phyloP scores from a whole-genome alignment of 305 asterid genomes.

The Fraxinus angustifolia region DNA sequence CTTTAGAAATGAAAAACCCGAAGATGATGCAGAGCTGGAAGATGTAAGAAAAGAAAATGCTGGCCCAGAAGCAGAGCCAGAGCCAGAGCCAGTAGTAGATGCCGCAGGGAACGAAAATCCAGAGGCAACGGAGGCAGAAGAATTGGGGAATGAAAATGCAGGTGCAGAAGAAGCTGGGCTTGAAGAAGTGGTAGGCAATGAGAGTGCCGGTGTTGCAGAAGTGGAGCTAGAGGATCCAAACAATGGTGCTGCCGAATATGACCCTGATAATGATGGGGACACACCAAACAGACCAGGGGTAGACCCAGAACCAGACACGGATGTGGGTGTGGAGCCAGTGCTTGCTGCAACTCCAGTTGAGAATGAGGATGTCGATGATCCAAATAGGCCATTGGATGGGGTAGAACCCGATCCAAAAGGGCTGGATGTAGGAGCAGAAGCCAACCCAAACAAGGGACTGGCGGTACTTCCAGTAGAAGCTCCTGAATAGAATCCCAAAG shows the following conservation, averaged over 20 bases:
- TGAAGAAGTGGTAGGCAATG: constrained; percentile 14
- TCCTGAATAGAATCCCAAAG: constrained; percentile 21
- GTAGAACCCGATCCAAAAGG: constrained; percentile 27
- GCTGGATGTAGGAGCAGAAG: constrained; percentile 20
- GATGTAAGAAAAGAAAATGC: neutral
- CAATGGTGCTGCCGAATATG: constrained; percentile 30
- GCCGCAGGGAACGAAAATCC: constrained; percentile 34
- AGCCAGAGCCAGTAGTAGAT: constrained; percentile 23
- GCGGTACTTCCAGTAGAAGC: neutral
- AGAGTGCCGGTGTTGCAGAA: constrained; percentile 27
- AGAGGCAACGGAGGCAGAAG: constrained; percentile 31
- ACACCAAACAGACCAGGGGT: constrained; percentile 30
- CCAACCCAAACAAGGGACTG: constrained; percentile 26
- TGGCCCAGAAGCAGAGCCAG: constrained; percentile 13
- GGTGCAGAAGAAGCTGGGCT: constrained; percentile 36
- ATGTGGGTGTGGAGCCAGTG: constrained; percentile 26
- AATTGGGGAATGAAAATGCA: constrained; percentile 14
- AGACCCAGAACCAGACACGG: constrained; percentile 31
- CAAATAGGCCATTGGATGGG: constrained; percentile 28
- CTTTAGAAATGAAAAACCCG: constrained; percentile 38
- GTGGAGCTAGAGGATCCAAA: constrained; percentile 26
- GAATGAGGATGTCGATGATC: constrained; percentile 34
- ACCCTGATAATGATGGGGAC: constrained; percentile 27
- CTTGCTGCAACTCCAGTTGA: constrained; percentile 11
- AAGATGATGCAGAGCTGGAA: constrained; percentile 21